phyloP scores from a whole-genome alignment of 768 basidiomycete species.

The Pulveroboletus sp. region DNA sequence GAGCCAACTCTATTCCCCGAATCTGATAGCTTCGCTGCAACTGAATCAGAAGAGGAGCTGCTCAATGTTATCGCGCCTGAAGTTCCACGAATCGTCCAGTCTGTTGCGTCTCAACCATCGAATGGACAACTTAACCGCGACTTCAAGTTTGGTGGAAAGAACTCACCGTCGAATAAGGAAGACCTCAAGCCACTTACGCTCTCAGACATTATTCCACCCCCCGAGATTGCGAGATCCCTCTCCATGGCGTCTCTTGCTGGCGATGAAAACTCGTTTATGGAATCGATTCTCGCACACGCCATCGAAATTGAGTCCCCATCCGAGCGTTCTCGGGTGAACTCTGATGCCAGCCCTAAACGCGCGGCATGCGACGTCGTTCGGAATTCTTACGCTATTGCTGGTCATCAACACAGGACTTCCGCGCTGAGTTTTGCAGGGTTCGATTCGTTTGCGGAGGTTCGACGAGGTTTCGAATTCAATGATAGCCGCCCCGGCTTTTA shows the following conservation, averaged over 20 bases:
- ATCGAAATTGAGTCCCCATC: slow-evolving; percentile 33
- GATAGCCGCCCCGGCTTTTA: slow-evolving; percentile 62
- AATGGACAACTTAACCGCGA: slow-evolving; percentile 64
- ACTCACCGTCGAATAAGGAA: slow-evolving; percentile 13
- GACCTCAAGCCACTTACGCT: slow-evolving; percentile 41
- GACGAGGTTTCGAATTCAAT: slow-evolving; percentile 72
- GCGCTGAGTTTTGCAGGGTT: slow-evolving; percentile 66
- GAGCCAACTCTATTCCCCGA: not conserved
- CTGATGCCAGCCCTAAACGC: slow-evolving; percentile 41
- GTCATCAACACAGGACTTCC: slow-evolving; percentile 40
- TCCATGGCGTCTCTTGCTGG: slow-evolving; percentile 38
- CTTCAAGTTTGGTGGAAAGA: slow-evolving; percentile 69
- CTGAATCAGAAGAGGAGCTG: slow-evolving; percentile 34
- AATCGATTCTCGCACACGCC: slow-evolving; percentile 42
- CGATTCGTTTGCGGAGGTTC: slow-evolving; percentile 73
- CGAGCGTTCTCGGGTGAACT: slow-evolving; percentile 36
- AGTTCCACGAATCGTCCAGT: slow-evolving; percentile 21
- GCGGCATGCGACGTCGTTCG: slow-evolving; percentile 21
- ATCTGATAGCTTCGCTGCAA: slow-evolving; percentile 7
- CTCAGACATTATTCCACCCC: slow-evolving; percentile 73
- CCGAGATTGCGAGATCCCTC: slow-evolving; percentile 44
- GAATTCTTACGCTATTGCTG: slow-evolving; percentile 8
- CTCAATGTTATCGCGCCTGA: slow-evolving; percentile 11
- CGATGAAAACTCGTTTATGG: too few species aligned
- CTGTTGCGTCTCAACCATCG: slow-evolving; percentile 44